phyloP scores from a whole-genome alignment of 1,284 basidiomycete species.

The Fereydounia khargensis region DNA sequence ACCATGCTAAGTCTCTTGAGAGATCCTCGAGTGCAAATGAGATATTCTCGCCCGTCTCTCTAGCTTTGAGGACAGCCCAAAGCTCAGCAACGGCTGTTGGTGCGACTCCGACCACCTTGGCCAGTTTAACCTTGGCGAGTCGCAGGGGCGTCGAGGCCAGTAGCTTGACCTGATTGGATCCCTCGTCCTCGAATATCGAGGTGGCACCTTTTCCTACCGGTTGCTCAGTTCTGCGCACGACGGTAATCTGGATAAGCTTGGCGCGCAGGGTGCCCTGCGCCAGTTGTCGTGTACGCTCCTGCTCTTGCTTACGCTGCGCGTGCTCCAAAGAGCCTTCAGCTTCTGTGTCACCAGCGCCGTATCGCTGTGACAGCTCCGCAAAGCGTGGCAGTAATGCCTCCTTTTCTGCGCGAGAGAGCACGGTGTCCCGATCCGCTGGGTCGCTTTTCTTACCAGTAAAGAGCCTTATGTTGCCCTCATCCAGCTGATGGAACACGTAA shows the following conservation, averaged over 20 bases:
- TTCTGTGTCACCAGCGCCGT: slow-evolving; percentile 5
- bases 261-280: slow-evolving; percentile 11
- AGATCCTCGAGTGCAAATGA: slow-evolving; percentile 29
- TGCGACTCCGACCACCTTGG: slow-evolving; percentile 8
- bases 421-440: not conserved
- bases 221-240: not conserved
- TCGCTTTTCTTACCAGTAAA: too few relatives aligned
- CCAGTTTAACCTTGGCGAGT: slow-evolving; percentile 25
- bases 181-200: too few relatives aligned
- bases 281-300: too few relatives aligned
- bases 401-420: slow-evolving; percentile 3
- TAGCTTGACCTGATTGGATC: not conserved
- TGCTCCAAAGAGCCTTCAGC: not conserved
- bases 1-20: slow-evolving; percentile 28
- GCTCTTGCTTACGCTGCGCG: too few relatives aligned
- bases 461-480: not conserved
- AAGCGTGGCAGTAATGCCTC: slow-evolving; percentile 8
- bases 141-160: slow-evolving; percentile 34
- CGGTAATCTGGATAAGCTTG: slow-evolving; percentile 12
- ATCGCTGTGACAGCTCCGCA: slow-evolving; percentile 9
- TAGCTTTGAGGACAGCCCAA: slow-evolving; percentile 35
- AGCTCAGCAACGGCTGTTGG: slow-evolving; percentile 7
- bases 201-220: too few relatives aligned
- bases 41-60: too few relatives aligned
- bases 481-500: slow-evolving; percentile 58